Evolutionary conservation across 1,284 basidiomycete genomes (phyloP), one percentile per base, ranked within the genome.

Genomic region (Cryptococcus sp.): DNA sequence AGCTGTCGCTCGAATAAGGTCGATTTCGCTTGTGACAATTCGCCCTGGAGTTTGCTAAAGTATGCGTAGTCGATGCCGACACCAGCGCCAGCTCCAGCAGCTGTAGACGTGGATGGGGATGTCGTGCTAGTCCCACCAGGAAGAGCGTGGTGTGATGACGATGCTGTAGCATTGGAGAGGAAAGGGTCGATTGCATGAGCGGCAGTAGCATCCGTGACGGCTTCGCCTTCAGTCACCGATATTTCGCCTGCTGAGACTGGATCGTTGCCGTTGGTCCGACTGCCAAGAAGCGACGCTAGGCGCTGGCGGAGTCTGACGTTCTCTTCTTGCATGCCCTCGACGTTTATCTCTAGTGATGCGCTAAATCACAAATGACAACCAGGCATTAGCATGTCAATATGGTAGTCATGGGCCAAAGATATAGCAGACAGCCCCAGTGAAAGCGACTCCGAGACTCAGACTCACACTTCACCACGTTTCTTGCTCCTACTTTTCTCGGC

Each of bases 401-500:
- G 22, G 17, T 16, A 47, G 20, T 35, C 2, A 8, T 22, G 23
- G 22, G 47, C 6, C 6, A 17, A 17, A 20, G 19, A 48, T 20
- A 30, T 8, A 1, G 43, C 42, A 45, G 42, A 45, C 42, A 11
- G 8, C 42, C 5, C 42, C 7, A 8, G n/a, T 15, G 16, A 13
- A 19, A 22, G 22, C 42, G 22, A 11, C 42, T 45, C 22, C 2
- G 41, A 42, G 39, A 20, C 20, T 22, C n/a, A 6, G 7, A 65
- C 78, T 65, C 53, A 78, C 78, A 72, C 63, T 43, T 73, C 75
- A 23, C 69, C 70, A 17, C 68, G 57, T 57, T 72, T 73, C 68
- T 78, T 78, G 13, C 65, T 64, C 23, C 78, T 57, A 52, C 72
- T 75, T 52, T 66, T 63, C 59, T 75, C 70, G 0, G 78, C 78